A percentile compares a stretch with the other conserved stretches of the same genome.
Conservation (phyloP, 345 rosid genomes). For the Lepidium sativum region DNA sequence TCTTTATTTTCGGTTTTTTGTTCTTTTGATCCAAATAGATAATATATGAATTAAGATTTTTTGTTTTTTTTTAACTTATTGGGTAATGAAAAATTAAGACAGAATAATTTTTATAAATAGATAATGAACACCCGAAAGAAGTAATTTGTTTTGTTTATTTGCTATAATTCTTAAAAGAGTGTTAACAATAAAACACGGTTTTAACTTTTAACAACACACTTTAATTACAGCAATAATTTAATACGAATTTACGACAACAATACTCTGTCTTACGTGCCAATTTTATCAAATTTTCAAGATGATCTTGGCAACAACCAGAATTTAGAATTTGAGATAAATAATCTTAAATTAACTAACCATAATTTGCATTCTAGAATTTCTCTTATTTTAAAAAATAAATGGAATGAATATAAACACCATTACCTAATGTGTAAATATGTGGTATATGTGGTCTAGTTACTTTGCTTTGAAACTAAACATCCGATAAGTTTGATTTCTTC, state of each 20-base stretch:
- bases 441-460: too few species aligned
- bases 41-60: neutral
- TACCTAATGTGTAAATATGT: too few species aligned
- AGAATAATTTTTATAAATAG: constrained; percentile 6
- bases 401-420: neutral
- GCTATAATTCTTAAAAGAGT: neutral
- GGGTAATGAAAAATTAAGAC: neutral
- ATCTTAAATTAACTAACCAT: neutral
- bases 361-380: neutral
- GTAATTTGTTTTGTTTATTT: constrained; percentile 6
- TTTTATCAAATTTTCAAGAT: neutral
- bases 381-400: neutral
- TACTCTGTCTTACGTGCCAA: neutral
- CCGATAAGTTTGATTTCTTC: too few species aligned
- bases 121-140: constrained; percentile 13
- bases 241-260: neutral
- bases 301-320: neutral
- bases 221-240: constrained; percentile 2
- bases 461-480: too few species aligned
- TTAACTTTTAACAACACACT: constrained; percentile 13
- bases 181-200: constrained; percentile 21
- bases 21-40: neutral
- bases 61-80: constrained; percentile 7
- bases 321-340: neutral
- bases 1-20: constrained; percentile 19